Conservation (phyloP, 2,329 filamentous ascomycete genomes). For the Chaetomium strumarium region DNA sequence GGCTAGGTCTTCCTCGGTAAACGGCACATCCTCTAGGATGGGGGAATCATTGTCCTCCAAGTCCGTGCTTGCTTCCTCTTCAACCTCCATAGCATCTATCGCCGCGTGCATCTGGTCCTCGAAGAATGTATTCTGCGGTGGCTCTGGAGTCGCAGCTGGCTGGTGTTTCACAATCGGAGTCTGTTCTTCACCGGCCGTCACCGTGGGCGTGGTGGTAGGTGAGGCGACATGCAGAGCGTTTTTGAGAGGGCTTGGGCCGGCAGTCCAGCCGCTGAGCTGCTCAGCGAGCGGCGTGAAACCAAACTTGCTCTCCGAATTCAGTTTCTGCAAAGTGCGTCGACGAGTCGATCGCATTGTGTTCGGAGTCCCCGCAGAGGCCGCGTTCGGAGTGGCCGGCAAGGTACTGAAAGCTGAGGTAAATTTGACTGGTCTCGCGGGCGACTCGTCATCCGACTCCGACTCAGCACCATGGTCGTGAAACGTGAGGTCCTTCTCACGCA, state of each 20-base stretch:
- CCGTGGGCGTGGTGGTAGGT: slow-evolving; percentile 10
- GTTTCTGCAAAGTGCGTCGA: slow-evolving; percentile 28
- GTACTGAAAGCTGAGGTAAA: slow-evolving; percentile 27
- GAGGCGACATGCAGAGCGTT: slow-evolving; percentile 26
- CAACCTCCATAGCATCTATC: slow-evolving; percentile 22
- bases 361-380: slow-evolving; percentile 23
- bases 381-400: slow-evolving; percentile 40
- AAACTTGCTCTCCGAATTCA: slow-evolving; percentile 25
- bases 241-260: slow-evolving; percentile 48
- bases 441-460: slow-evolving; percentile 54
- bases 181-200: slow-evolving; percentile 19
- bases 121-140: slow-evolving; percentile 48
- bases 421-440: slow-evolving; percentile 27
- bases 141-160: slow-evolving; percentile 24
- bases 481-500: slow-evolving; percentile 44
- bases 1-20: slow-evolving; percentile 51
- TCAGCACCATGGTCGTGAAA: slow-evolving; percentile 36
- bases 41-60: slow-evolving; percentile 23
- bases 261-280: slow-evolving; percentile 57
- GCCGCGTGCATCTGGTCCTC: slow-evolving; percentile 54
- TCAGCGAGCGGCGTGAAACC: slow-evolving; percentile 61
- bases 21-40: slow-evolving; percentile 41
- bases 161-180: slow-evolving; percentile 26
- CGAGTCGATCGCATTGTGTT: slow-evolving; percentile 13
- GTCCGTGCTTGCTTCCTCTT: slow-evolving; percentile 32